phyloP scores from a whole-genome alignment of 177 flowering plant genomes.

The Vitis hybrid region DNA sequence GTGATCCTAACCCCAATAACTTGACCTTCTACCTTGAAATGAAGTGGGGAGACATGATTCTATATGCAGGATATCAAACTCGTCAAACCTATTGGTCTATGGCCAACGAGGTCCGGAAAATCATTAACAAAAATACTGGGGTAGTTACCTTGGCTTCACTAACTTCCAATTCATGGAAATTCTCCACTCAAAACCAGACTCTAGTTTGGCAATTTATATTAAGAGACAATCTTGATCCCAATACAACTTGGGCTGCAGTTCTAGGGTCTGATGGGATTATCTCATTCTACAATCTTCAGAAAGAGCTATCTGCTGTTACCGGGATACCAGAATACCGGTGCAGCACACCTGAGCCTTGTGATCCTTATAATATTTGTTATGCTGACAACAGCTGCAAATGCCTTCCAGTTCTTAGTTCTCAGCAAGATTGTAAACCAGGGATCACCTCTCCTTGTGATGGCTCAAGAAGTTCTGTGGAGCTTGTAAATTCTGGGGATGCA shows the following conservation, averaged over 20 bases:
- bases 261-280: neutral
- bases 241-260: neutral
- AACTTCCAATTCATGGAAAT: neutral
- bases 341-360: slow-evolving; percentile 7
- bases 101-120: neutral
- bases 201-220: neutral
- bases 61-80: neutral
- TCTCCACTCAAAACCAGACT: neutral
- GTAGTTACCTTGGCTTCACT: neutral
- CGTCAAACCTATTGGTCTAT: slow-evolving; percentile 4
- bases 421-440: neutral
- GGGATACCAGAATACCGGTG: neutral
- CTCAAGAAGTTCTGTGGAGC: slow-evolving; percentile 14
- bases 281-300: neutral
- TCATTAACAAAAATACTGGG: neutral
- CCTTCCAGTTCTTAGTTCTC: neutral
- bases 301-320: neutral
- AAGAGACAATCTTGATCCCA: neutral
- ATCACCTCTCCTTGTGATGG: neutral
- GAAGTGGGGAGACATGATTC: neutral
- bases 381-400: neutral
- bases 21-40: slow-evolving; percentile 3
- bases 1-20: neutral
- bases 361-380: neutral
- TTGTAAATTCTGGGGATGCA: slow-evolving; percentile 26